Base-by-base conservation (phyloP, 176 grass and related monocot genomes). In the Saccharum spontaneum region DNA sequence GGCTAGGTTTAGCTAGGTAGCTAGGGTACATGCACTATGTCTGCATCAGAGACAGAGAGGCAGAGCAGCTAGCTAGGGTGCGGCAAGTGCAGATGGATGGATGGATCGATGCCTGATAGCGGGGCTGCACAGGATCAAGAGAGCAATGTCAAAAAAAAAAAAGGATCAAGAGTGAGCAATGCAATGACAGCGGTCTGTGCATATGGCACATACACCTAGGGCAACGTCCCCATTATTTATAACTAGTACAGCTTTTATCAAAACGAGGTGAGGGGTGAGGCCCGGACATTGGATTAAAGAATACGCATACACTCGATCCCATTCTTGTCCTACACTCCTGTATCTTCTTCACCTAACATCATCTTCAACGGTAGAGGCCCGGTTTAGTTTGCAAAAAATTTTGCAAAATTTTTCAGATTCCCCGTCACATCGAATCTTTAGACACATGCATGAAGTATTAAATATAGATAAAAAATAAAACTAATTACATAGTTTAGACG, bases 121-220 rank as follows among this genome's bases (percentile, higher is more conserved):
- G 5, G 40, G 38, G 22, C 11, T 16, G 43, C 72, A 77, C 63
- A 69, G 46, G 26, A 69, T 60, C 46, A 28, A 28, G 28, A 28
- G 28, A 28, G 28, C 28, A 28, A 28, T 28, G 28, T 28, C 28
- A 28, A 28, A 28, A 28, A 28, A 28, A 28, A 28, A 28, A 28
- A 28, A 28, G 28, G 28, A 28, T 28, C 28, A 60, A 60, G 46
- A 78, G 45, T 20, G 71, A 70, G 80, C 86, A 75, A 84, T 80
- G 82, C 54, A 59, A 59, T 59, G 54, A 59, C 7, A 52, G 79
- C 63, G 71, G 74, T 28, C 71, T 82, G 71, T 61, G 8, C 28
- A 39, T 66, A 39, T 66, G 86, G 50, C 86, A 76, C 76, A 52
- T 46, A 79, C 63, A 50, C 73, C 73, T 40, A 78, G 59, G 45